Percentiles rank a stretch among this genome's conserved stretches.
phyloP scores from a whole-genome alignment of 2,329 filamentous ascomycete genomes.

The Pseudonectria buxi region DNA sequence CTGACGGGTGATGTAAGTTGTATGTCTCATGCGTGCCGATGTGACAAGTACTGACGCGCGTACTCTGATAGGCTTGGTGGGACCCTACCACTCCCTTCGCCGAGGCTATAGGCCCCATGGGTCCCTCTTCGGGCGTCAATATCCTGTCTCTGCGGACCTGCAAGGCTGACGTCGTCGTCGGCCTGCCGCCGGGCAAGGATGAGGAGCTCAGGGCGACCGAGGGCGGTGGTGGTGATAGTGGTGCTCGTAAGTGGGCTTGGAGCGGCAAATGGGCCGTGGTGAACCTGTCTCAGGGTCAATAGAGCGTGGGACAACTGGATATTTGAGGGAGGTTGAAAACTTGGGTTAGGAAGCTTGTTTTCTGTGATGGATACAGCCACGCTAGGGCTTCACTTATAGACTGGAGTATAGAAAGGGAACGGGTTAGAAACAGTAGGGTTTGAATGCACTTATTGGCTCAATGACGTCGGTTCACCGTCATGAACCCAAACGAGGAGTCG shows the following conservation, averaged over 20 bases:
- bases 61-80: constrained; percentile 49
- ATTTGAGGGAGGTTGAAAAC: background rate
- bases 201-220: constrained; percentile 66
- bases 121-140: constrained; percentile 73
- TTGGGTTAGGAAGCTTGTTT: background rate
- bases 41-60: constrained; percentile 8
- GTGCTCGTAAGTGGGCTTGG: constrained; percentile 86
- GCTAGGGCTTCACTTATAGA: too few relatives aligned
- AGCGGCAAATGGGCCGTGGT: constrained; percentile 96
- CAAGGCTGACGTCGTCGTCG: constrained; percentile 94
- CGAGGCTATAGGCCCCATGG: constrained; percentile 78
- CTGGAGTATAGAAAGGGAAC: too few relatives aligned
- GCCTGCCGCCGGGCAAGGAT: constrained; percentile 73
- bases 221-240: constrained; percentile 62
- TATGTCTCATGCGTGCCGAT: background rate
- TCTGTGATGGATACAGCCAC: too few relatives aligned
- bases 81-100: constrained; percentile 80
- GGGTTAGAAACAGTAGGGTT: too few relatives aligned
- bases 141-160: constrained; percentile 84
- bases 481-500: too few relatives aligned
- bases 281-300: constrained; percentile 35
- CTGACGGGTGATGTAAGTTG: constrained; percentile 73
- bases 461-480: too few relatives aligned
- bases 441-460: too few relatives aligned
- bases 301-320: constrained; percentile 4